These are phyloP conservation scores for Acanthamoeba healyi DNA, from an alignment of 208 protist species.

Conservation along the genomic window DNA sequence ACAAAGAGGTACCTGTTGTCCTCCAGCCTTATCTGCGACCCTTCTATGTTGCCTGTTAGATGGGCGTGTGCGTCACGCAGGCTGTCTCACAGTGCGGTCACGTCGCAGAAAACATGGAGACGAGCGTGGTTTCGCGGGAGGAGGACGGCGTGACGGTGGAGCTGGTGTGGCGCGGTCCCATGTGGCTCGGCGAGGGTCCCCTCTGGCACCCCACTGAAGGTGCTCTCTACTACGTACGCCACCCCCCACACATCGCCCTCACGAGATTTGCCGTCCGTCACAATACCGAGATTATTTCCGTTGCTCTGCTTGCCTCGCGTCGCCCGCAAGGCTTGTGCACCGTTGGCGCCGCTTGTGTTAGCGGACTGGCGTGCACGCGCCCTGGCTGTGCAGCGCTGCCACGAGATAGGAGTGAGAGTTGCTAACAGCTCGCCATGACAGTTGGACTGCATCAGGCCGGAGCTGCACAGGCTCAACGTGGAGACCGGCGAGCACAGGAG, in stretches of 20 bases:
- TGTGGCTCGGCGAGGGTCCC: conserved; percentile 28
- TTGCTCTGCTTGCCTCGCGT: background rate
- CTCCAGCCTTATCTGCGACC: no score
- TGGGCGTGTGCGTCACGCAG: no score
- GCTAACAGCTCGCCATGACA: no score
- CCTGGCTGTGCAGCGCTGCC: no score
- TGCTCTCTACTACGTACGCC: conserved; percentile 33
- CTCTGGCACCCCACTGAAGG: conserved; percentile 44
- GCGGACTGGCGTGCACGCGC: no score
- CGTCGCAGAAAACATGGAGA: no score
- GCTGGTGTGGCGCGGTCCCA: conserved; percentile 46
- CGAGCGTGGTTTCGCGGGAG: background rate
- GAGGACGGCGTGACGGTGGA: conserved; percentile 53
- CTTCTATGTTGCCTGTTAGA: no score
- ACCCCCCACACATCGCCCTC: background rate
- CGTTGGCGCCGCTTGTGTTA: no score
- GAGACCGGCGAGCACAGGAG: conserved; percentile 47
- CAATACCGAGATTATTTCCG: background rate
- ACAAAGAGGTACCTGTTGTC: no score
- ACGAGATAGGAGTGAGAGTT: no score
- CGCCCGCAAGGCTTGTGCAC: no score
- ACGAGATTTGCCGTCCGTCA: background rate
- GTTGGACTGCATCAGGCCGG: conserved; percentile 62
- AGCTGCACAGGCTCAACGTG: conserved; percentile 30
- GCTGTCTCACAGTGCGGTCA: no score